phyloP scores from a whole-genome alignment of 352 stramenopile genomes.

The Globisporangium nagaii region DNA sequence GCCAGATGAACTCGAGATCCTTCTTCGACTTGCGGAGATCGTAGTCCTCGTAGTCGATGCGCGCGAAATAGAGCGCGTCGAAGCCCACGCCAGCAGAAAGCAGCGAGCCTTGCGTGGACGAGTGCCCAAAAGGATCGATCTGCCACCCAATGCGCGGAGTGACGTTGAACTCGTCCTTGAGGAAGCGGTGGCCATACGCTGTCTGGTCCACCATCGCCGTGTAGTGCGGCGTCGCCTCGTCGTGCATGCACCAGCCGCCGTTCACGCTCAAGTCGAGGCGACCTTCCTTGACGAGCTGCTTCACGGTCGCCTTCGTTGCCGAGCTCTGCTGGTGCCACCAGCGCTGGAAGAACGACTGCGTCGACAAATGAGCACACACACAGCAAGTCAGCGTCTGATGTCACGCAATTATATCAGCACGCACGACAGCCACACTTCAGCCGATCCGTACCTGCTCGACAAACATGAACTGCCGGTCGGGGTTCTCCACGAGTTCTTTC shows the following conservation, averaged over 20 bases:
- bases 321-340: slow-evolving; percentile 93
- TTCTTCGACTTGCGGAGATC: slow-evolving; percentile 79
- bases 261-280: slow-evolving; percentile 93
- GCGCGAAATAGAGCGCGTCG: slow-evolving; percentile 95
- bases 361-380: not conserved
- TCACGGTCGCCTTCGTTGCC: slow-evolving; percentile 64
- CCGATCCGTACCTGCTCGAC: slow-evolving; percentile 88
- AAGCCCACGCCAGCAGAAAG: slow-evolving; percentile 92
- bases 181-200: slow-evolving; percentile 93
- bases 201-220: slow-evolving; percentile 98
- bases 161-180: slow-evolving; percentile 91
- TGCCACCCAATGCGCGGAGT: slow-evolving; percentile 96
- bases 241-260: slow-evolving; percentile 98
- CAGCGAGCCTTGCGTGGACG: slow-evolving; percentile 89
- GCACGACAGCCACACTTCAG: too few relatives aligned
- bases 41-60: slow-evolving; percentile 98
- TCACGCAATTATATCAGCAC: not conserved
- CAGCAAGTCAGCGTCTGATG: not conserved
- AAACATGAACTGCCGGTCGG: slow-evolving; percentile 92
- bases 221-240: slow-evolving; percentile 96
- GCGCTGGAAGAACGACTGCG: slow-evolving; percentile 91
- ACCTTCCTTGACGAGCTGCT: slow-evolving; percentile 86
- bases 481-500: slow-evolving; percentile 82
- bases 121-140: slow-evolving; percentile 96
- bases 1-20: slow-evolving; percentile 95